Evolutionary conservation across 305 asterid genomes (phyloP).

Genomic region (Fraxinus nigra): DNA sequence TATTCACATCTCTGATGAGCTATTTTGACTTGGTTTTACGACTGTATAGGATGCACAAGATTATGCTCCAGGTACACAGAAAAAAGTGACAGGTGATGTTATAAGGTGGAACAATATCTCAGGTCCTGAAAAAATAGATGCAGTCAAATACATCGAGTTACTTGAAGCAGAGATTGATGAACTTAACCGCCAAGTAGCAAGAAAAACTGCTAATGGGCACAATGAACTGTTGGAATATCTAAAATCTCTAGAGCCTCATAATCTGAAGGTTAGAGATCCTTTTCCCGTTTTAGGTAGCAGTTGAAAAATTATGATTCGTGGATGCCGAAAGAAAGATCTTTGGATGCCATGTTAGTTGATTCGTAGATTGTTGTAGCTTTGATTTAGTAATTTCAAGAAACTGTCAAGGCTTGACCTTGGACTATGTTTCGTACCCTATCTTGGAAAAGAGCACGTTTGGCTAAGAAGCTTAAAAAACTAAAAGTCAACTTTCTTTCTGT

Average conservation of each 20-base stretch:
- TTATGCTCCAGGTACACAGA: constrained; percentile 93
- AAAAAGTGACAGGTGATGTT: constrained; percentile 90
- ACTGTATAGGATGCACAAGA: constrained; percentile 69
- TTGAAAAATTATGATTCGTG: constrained; percentile 23
- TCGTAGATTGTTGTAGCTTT: constrained; percentile 11
- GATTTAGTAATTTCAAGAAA: neutral
- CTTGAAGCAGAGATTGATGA: constrained; percentile 97
- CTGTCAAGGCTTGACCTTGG: neutral
- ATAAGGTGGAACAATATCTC: constrained; percentile 89
- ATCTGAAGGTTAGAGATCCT: constrained; percentile 64
- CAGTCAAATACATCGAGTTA: constrained; percentile 88
- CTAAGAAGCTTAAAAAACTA: neutral
- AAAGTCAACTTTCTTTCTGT: neutral
- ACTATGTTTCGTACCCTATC: neutral
- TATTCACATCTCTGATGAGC: constrained; percentile 1
- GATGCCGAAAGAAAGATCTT: neutral
- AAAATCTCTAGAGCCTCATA: constrained; percentile 91
- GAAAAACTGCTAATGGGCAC: constrained; percentile 64
- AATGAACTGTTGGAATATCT: constrained; percentile 87
- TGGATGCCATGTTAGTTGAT: constrained; percentile 15
- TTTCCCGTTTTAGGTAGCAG: constrained; percentile 8
- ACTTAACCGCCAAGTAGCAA: constrained; percentile 75
- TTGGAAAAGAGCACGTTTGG: neutral
- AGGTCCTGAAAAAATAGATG: constrained; percentile 86
- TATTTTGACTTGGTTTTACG: constrained; percentile 23